phyloP scores from a whole-genome alignment of 1,139 yeast species.

The Lizanozyma gosingica region DNA sequence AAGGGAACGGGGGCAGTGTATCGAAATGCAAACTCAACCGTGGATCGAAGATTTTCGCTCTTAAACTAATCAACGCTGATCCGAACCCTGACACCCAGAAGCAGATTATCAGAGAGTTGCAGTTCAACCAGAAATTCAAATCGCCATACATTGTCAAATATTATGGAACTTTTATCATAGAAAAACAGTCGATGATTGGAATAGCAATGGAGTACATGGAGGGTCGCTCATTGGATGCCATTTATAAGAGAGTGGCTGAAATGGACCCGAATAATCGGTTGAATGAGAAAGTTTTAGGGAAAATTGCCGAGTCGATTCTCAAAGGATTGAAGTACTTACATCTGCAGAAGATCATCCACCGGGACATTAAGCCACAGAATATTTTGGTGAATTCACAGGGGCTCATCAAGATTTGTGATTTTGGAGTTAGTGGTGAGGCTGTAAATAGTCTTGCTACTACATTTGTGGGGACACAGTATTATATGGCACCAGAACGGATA shows the following conservation, averaged over 20 bases:
- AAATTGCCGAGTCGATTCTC: constrained; percentile 77
- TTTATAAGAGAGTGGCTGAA: constrained; percentile 57
- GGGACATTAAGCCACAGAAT: constrained; percentile 92
- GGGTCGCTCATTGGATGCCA: constrained; percentile 82
- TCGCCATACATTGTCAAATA: constrained; percentile 83
- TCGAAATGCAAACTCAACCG: constrained; percentile 56
- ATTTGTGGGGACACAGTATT: constrained; percentile 92
- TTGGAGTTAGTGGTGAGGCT: constrained; percentile 97
- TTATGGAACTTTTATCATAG: constrained; percentile 84
- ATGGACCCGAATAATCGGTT: constrained; percentile 65
- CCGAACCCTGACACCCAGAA: constrained; percentile 76
- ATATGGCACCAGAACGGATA: constrained; percentile 97
- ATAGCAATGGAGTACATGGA: constrained; percentile 89
- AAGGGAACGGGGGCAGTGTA: constrained; percentile 93
- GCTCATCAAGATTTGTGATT: constrained; percentile 87
- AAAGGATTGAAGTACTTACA: constrained; percentile 82
- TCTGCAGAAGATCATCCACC: constrained; percentile 78
- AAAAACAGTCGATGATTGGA: constrained; percentile 64
- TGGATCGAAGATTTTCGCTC: constrained; percentile 64
- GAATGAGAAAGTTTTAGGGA: constrained; percentile 87
- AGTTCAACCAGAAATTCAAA: constrained; percentile 73
- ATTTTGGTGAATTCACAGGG: constrained; percentile 69
- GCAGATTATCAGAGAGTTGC: constrained; percentile 83
- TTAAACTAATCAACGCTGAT: constrained; percentile 69
- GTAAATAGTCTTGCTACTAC: constrained; percentile 93